Percentiles rank a stretch among this genome's conserved stretches.
These are phyloP conservation scores for Syzygium oleosum DNA, from an alignment of 345 rosid species.

Conservation along the genomic window DNA sequence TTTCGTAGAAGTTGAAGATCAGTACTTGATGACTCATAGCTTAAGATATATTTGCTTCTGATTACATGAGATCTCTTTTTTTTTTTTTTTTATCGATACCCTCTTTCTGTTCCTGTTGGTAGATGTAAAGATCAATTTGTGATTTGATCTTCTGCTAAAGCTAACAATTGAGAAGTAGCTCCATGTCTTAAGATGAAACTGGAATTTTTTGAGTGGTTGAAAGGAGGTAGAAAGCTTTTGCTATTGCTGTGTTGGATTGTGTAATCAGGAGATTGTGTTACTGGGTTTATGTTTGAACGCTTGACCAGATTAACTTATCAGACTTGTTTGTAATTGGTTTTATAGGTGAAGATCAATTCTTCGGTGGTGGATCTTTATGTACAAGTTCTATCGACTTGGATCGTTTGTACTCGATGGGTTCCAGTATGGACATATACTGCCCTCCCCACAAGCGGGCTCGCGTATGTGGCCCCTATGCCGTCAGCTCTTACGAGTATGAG, in stretches of 20 bases:
- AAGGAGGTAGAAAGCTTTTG: neutral
- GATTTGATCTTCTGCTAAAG: neutral
- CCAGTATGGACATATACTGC: constrained; percentile 32
- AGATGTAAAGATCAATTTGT: neutral
- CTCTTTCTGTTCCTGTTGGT: neutral
- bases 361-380: constrained; percentile 33
- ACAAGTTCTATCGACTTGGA: constrained; percentile 30
- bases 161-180: neutral
- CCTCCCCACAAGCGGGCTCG: constrained; percentile 67
- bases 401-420: constrained; percentile 28
- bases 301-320: neutral
- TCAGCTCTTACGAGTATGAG: constrained; percentile 12
- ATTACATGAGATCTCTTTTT: neutral
- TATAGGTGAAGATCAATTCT: constrained; percentile 64
- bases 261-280: neutral
- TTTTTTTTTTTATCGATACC: neutral
- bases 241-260: neutral
- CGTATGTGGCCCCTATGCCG: constrained; percentile 19
- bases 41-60: neutral
- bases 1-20: neutral
- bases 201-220: neutral
- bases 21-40: neutral
- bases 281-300: neutral
- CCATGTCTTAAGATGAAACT: neutral
- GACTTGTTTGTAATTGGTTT: constrained; percentile 7